Conservation (phyloP, 2,329 filamentous ascomycete species). For the Pseudocercospora eumusae region DNA sequence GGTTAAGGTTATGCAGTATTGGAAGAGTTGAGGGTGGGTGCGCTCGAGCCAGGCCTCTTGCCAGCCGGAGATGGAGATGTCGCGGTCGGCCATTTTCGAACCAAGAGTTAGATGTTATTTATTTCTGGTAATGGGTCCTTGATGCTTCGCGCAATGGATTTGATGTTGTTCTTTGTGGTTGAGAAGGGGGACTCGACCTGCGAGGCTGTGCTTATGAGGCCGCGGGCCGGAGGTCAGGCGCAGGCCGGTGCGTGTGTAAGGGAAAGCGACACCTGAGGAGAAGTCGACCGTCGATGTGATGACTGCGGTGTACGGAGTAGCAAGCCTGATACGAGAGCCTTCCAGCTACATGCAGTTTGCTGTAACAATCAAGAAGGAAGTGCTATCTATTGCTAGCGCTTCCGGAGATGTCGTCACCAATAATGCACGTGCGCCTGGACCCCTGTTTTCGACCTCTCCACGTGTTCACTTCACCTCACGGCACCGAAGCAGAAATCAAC, state of each 20-base stretch:
- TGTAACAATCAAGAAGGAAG: not conserved
- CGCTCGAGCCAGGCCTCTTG: conserved; percentile 7
- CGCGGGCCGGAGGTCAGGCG: not conserved
- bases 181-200: not conserved
- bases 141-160: not conserved
- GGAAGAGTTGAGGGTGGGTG: not conserved
- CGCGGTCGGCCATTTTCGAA: conserved; percentile 2
- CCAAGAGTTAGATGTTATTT: not conserved
- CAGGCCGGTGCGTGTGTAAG: not conserved
- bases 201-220: not conserved
- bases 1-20: not conserved
- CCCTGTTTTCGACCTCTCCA: not conserved
- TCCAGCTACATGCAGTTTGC: not conserved
- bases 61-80: not conserved
- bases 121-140: no score
- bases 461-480: not conserved
- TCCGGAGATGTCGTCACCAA: not conserved
- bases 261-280: not conserved
- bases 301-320: not conserved
- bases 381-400: not conserved
- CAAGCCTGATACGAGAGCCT: not conserved
- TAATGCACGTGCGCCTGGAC: not conserved
- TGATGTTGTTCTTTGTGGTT: not conserved
- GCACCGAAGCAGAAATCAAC: not conserved
- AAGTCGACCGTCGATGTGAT: not conserved